These are phyloP conservation scores for Aquanectria penicillioides DNA, from an alignment of 2,329 filamentous ascomycete genomes.

Conservation along the genomic window DNA sequence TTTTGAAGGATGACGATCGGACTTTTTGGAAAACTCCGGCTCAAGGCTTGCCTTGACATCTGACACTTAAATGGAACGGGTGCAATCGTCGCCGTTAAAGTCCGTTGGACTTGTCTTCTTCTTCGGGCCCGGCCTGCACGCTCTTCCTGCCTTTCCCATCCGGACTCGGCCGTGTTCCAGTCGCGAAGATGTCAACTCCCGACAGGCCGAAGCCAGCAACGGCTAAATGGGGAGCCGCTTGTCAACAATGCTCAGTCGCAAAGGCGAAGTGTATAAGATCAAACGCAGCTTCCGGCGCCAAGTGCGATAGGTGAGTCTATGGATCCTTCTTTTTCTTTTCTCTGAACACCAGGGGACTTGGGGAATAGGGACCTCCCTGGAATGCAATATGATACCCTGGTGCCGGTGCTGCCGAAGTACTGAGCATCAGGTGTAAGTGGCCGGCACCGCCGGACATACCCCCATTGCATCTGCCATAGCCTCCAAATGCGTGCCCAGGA, in stretches of 20 bases:
- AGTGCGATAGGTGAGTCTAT: constrained; percentile 55
- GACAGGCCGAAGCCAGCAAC: constrained; percentile 46
- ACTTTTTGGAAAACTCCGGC: constrained; percentile 30
- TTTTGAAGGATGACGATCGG: constrained; percentile 14
- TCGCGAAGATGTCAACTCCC: constrained; percentile 25
- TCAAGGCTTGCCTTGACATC: constrained; percentile 10
- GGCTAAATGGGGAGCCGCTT: constrained; percentile 61
- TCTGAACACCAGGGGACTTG: not conserved
- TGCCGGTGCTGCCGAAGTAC: constrained; percentile 15
- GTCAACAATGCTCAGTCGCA: constrained; percentile 57
- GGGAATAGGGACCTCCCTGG: not conserved
- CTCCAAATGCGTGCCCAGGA: not conserved
- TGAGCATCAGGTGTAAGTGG: constrained; percentile 23
- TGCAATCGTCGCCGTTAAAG: constrained; percentile 26
- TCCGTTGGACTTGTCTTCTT: constrained; percentile 40
- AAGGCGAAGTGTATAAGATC: constrained; percentile 62
- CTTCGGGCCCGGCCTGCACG: constrained; percentile 18
- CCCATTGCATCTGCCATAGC: constrained; percentile 18
- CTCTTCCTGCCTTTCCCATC: constrained; percentile 7
- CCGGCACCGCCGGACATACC: constrained; percentile 13
- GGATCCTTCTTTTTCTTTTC: not conserved
- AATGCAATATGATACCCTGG: not conserved
- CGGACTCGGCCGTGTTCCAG: constrained; percentile 9
- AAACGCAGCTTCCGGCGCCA: constrained; percentile 47
- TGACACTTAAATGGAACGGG: constrained; percentile 5